Base-by-base conservation (phyloP, 1,284 basidiomycete genomes). In the Apiotrichum mycotoxinovorans region DNA sequence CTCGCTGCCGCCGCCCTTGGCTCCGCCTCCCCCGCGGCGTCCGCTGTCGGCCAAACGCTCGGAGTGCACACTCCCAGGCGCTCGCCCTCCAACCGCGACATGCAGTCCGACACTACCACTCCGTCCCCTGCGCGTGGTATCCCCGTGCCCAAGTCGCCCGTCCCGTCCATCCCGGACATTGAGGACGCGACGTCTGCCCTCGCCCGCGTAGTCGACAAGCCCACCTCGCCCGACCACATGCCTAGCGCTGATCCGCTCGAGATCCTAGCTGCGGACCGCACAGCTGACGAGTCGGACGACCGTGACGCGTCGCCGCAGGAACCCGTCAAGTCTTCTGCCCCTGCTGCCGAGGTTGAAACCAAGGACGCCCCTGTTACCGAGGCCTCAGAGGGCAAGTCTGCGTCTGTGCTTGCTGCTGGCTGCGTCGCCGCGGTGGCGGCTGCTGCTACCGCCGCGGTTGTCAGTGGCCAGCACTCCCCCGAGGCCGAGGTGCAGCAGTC, bases 141-240 rank as follows among this genome's bases (percentile, higher is more conserved):
- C n/a, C n/a, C n/a, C 37, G 10, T n/a, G 40, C 40, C 40, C 40
- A 18, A 10, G 4, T 27, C 37, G 9, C 25, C 38, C 26, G 49
- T 42, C n/a, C 26, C 49, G 4, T 30, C 51, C 35, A 44, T 52
- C n/a, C 51, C 51, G 4, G 51, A 45, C 33, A 35, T 54, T 22
- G 56, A 58, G 42, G 52, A 49, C 3, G 56, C 56, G 35, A 58
- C 40, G 30, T 54, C 56, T 18, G 56, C 52, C 2, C 52, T 54
- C 25, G 37, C 34, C 17, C 51, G 26, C 42, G 33, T 42, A 22
- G 41, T 34, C 22, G 42, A 48, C 46, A 26, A 8, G 33, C 33
- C 17, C 22, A 5, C 34, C 35, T 20, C 22, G 34, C 22, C 27
- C 27, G 22, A n/a, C n/a, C n/a, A n/a, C n/a, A n/a, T n/a, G n/a